phyloP scores from a whole-genome alignment of 2,329 filamentous ascomycete genomes.

The Neonectria magnoliae region DNA sequence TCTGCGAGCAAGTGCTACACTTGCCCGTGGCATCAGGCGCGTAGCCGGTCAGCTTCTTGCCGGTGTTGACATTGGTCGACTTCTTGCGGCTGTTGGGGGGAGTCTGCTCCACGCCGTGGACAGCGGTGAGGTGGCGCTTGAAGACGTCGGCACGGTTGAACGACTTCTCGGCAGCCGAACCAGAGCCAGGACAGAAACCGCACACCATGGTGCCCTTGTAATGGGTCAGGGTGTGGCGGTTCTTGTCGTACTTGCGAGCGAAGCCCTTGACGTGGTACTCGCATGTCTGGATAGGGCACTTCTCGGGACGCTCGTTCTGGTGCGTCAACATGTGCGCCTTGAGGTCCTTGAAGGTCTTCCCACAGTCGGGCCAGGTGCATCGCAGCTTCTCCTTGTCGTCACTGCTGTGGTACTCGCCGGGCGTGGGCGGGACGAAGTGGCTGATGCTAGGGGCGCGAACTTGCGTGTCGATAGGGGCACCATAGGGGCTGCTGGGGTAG shows the following conservation, averaged over 20 bases:
- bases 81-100: constrained; percentile 91
- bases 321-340: constrained; percentile 96
- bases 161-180: constrained; percentile 89
- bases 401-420: constrained; percentile 68
- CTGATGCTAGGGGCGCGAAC: constrained; percentile 73
- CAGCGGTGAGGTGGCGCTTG: constrained; percentile 90
- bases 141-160: constrained; percentile 97
- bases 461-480: constrained; percentile 54
- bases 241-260: constrained; percentile 96
- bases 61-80: constrained; percentile 53
- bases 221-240: constrained; percentile 91
- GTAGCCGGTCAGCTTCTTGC: constrained; percentile 76
- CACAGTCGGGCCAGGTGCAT: constrained; percentile 86
- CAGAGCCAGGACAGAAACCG: constrained; percentile 90
- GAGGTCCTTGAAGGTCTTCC: constrained; percentile 87
- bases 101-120: constrained; percentile 92
- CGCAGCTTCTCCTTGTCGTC: constrained; percentile 76
- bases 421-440: constrained; percentile 73
- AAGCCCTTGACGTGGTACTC: constrained; percentile 95
- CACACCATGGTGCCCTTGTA: constrained; percentile 99
- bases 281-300: constrained; percentile 91
- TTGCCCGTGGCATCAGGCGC: constrained; percentile 86
- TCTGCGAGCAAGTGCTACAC: constrained; percentile 92
- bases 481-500: constrained; percentile 65
- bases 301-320: constrained; percentile 89